Conservation (phyloP, 2,329 filamentous ascomycete species). For the Fusarium sp. region DNA sequence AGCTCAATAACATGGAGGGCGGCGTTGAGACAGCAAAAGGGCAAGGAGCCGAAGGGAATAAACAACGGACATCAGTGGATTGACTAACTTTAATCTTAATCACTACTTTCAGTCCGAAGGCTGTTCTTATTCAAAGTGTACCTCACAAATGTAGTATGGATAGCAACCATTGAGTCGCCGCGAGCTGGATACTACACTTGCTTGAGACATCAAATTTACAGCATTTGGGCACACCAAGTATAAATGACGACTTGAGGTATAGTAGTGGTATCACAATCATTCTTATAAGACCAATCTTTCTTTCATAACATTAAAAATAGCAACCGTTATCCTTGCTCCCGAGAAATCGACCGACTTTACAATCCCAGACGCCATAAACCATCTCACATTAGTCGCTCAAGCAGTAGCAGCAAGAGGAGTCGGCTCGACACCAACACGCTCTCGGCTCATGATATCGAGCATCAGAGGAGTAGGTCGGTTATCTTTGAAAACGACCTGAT, state of each 20-base stretch:
- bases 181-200: not conserved
- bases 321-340: constrained; percentile 25
- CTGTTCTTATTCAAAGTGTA: not conserved
- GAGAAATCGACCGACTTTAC: constrained; percentile 24
- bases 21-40: constrained; percentile 14
- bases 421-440: constrained; percentile 90
- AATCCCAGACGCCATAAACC: constrained; percentile 32
- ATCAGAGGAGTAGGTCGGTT: constrained; percentile 89
- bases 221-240: not conserved
- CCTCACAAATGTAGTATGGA: not conserved
- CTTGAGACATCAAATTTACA: not conserved
- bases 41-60: constrained; percentile 1
- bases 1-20: not conserved
- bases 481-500: constrained; percentile 82
- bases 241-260: not conserved
- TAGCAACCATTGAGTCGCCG: not conserved
- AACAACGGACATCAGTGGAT: constrained; percentile 21
- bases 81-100: constrained; percentile 10
- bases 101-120: not conserved
- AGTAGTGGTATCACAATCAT: constrained; percentile 1
- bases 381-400: constrained; percentile 46
- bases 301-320: constrained; percentile 3
- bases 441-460: constrained; percentile 91
- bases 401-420: constrained; percentile 65
- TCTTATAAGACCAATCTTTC: constrained; percentile 5